Conservation (phyloP, 2,329 filamentous ascomycete genomes). For the Ascochyta clinopodiicola region DNA sequence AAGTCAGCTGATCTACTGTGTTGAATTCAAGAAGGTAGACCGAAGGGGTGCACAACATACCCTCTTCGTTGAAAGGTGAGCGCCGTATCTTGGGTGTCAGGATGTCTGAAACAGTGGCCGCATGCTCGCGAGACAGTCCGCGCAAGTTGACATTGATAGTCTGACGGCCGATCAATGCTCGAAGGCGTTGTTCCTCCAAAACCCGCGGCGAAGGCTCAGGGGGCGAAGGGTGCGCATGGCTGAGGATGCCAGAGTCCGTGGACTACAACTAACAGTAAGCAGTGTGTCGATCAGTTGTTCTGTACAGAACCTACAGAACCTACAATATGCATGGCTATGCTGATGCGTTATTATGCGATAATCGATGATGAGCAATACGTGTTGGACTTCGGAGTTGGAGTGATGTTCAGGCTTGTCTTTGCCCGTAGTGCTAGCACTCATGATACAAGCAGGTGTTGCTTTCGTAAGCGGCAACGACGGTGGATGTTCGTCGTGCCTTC, state of each 20-base stretch:
- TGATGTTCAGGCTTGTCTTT: not conserved
- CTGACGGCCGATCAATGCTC: conserved; percentile 14
- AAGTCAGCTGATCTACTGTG: not conserved
- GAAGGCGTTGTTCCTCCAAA: conserved; percentile 2
- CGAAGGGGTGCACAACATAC: conserved; percentile 10
- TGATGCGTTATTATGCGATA: not conserved
- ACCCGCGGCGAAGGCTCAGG: not conserved
- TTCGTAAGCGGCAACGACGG: not conserved
- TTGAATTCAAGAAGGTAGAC: not conserved
- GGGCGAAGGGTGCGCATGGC: conserved; percentile 29
- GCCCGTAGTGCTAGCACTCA: not conserved
- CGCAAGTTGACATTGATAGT: conserved; percentile 24
- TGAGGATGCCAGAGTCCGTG: not conserved
- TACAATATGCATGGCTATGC: not conserved
- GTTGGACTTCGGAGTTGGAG: not conserved
- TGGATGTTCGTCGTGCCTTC: not conserved
- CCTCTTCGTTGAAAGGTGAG: conserved; percentile 15
- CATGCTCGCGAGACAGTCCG: conserved; percentile 22
- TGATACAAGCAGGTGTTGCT: not conserved
- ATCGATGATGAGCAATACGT: conserved; percentile 17
- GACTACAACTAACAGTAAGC: conserved; percentile 11
- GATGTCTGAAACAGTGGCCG: conserved; percentile 18
- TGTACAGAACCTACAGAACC: not conserved
- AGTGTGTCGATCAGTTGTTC: no score
- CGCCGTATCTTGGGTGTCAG: conserved; percentile 36